phyloP scores from a whole-genome alignment of 2,329 filamentous ascomycete species.

The Parascedosporium putredinis region DNA sequence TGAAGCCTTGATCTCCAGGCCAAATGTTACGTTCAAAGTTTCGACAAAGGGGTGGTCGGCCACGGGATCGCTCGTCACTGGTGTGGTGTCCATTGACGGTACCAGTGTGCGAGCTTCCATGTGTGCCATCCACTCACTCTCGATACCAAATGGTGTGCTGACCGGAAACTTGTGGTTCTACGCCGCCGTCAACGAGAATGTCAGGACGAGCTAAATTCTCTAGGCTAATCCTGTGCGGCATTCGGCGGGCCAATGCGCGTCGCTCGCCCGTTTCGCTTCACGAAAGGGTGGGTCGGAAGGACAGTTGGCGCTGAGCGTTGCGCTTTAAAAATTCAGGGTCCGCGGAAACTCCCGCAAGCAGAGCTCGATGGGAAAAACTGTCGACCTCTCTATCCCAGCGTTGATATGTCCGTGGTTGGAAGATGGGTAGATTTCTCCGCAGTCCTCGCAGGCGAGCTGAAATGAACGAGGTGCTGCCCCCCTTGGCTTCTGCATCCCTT shows the following conservation, averaged over 20 bases:
- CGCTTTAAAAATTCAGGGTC: no score
- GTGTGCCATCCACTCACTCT: background rate
- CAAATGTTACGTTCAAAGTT: background rate
- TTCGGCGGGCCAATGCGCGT: background rate
- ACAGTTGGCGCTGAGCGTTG: no score
- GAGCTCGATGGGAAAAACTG: no score
- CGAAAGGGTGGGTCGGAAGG: no score
- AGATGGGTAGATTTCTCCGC: no score
- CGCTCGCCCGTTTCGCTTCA: no score
- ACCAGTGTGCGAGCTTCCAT: background rate
- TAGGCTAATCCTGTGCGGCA: background rate
- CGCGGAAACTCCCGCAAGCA: no score
- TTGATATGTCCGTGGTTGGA: no score
- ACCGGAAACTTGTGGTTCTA: background rate
- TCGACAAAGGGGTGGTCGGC: background rate
- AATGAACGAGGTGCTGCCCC: no score
- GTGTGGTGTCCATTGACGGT: background rate
- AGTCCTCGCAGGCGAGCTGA: no score
- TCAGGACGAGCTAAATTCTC: background rate
- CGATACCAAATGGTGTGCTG: background rate
- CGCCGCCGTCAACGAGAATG: background rate
- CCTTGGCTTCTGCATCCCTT: no score
- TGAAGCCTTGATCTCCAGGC: constrained; percentile 16
- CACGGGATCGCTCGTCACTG: background rate
- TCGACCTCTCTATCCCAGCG: no score